Conservation (phyloP, 225 moss, liverwort and hornwort species). For the Rhytidiadelphus loreus region DNA sequence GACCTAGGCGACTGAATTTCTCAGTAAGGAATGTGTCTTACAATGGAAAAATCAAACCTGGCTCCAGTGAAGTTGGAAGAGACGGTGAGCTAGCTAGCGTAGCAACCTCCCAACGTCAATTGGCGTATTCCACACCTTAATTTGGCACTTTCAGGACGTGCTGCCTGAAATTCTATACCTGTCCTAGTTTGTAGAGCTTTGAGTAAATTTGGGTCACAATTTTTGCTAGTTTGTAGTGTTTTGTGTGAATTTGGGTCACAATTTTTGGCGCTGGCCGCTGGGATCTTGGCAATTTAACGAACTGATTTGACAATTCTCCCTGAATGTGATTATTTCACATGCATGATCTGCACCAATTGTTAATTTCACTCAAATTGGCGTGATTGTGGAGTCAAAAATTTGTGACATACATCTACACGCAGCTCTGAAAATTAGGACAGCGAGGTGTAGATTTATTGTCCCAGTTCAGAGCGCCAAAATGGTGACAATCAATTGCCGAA, state of each 20-base stretch:
- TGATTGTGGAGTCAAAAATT: neutral
- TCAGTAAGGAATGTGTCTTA: neutral
- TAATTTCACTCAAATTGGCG: neutral
- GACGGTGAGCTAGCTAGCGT: neutral
- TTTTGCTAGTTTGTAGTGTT: neutral
- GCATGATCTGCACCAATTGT: neutral
- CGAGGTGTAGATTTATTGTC: neutral
- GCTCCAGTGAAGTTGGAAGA: neutral
- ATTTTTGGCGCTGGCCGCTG: neutral
- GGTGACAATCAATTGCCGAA: neutral
- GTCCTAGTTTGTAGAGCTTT: neutral
- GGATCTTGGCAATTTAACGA: neutral
- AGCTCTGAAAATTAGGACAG: neutral
- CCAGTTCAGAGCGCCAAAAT: neutral
- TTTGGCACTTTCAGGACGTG: neutral
- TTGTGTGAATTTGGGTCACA: neutral
- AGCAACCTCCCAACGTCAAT: neutral
- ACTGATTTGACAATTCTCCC: neutral
- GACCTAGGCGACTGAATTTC: neutral
- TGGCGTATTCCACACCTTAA: neutral
- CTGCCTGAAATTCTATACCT: neutral
- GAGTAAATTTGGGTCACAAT: neutral
- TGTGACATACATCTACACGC: neutral
- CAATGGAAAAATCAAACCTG: neutral
- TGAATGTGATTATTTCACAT: neutral